These are phyloP conservation scores for Pichia sp. DNA, from an alignment of 1,139 yeast genomes.

Conservation along the genomic window DNA sequence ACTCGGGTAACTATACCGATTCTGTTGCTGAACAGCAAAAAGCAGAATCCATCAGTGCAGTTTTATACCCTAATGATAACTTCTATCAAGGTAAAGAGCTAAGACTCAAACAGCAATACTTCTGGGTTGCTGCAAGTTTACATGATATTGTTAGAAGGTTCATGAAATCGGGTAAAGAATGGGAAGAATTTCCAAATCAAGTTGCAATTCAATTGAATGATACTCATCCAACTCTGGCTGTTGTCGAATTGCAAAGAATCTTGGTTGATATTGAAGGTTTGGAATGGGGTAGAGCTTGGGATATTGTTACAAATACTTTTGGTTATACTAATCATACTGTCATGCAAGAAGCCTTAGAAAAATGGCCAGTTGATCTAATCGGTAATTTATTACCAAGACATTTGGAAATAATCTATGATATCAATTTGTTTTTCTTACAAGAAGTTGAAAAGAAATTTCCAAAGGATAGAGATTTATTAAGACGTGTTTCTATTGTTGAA, in stretches of 20 bases:
- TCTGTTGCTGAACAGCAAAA: slow-evolving; percentile 80
- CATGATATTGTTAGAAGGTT: slow-evolving; percentile 89
- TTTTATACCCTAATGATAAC: slow-evolving; percentile 86
- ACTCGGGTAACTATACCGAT: slow-evolving; percentile 82
- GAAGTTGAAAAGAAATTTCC: slow-evolving; percentile 73
- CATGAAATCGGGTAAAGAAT: slow-evolving; percentile 69
- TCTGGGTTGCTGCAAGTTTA: slow-evolving; percentile 94
- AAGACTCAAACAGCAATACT: slow-evolving; percentile 90
- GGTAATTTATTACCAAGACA: slow-evolving; percentile 83
- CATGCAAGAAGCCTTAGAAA: slow-evolving; percentile 89
- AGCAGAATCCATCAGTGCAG: slow-evolving; percentile 90
- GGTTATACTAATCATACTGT: slow-evolving; percentile 96
- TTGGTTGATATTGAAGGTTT: slow-evolving; percentile 77
- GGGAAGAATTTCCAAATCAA: slow-evolving; percentile 79
- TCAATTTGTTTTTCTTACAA: slow-evolving; percentile 74
- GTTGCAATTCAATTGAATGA: slow-evolving; percentile 92
- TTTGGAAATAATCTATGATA: slow-evolving; percentile 82
- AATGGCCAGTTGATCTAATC: slow-evolving; percentile 84
- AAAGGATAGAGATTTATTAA: slow-evolving; percentile 52
- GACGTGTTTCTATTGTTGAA: slow-evolving; percentile 76
- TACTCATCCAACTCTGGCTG: slow-evolving; percentile 90
- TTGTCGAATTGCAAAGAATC: slow-evolving; percentile 84
- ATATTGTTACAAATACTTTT: slow-evolving; percentile 69
- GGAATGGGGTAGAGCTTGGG: slow-evolving; percentile 82
- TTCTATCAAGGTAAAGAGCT: slow-evolving; percentile 87